Base-by-base conservation (phyloP, 176 grass and related monocot genomes). In the Coix lacrymajobi region DNA sequence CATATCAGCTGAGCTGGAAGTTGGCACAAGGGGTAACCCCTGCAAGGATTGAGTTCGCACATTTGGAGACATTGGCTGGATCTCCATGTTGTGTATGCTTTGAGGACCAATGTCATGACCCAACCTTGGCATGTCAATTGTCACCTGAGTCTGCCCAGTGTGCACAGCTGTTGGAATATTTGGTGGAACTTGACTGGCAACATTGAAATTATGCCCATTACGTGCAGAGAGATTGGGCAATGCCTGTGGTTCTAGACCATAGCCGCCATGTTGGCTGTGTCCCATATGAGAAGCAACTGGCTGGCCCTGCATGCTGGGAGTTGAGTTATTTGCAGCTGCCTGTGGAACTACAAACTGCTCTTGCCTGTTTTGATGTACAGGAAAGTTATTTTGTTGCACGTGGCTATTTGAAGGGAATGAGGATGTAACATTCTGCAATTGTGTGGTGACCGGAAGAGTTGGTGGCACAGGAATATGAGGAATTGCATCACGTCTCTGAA, bases 221-320 rank as follows among this genome's bases (percentile, higher is more conserved):
- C 72, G 87, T 48, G 67, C 58, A 34, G 86, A 72, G 40, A 44
- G 48, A 90, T 85, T 78, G 48, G 83, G 84, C 65, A 87, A 62
- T 65, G 68, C 39, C 34, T 91, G 83, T 63, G 81, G 56, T 54
- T 69, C 89, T 77, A 80, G 63, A 88, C 76, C 84, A 60, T 85
- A 90, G 61, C 73, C 15, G 19, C 73, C 20, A 30, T 74, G 85
- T 61, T 86, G 87, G 71, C 66, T 69, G 19, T 81, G 87, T 69
- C 85, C 85, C 39, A 67, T 79, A 78, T 86, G 81, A 79, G 89
- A 84, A 88, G 75, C 75, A 76, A 81, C 68, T 43, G 72, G 66
- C 19, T 89, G 89, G 73, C 32, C 52, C 38, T 91, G 87, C 67
- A 89, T 32, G 56, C 73, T 75, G 66, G 83, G 77, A 91, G 78